phyloP scores from a whole-genome alignment of 352 stramenopile genomes.

The Lagenidium giganteum region DNA sequence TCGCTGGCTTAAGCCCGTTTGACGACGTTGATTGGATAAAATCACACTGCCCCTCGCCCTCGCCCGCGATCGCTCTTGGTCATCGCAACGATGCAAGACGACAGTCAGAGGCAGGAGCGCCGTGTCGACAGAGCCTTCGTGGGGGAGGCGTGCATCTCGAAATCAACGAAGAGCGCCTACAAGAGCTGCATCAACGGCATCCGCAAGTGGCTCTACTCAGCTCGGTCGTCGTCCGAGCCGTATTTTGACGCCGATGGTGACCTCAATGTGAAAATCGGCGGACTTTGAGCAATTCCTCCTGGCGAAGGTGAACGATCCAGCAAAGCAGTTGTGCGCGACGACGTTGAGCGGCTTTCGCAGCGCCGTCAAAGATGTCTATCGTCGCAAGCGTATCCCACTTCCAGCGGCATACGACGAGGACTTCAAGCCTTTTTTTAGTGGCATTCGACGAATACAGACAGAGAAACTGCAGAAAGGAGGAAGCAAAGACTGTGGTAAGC shows the following conservation, averaged over 20 bases:
- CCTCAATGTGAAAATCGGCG: background rate
- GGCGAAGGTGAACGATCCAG: background rate
- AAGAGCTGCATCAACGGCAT: background rate
- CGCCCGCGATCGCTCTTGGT: no score
- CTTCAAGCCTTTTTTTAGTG: constrained; percentile 3
- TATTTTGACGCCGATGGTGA: background rate
- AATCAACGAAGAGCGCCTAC: background rate
- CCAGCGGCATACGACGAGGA: background rate
- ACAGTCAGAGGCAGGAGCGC: no score
- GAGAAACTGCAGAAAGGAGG: background rate
- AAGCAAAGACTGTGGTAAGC: background rate
- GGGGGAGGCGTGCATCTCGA: background rate
- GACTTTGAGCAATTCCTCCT: constrained; percentile 1
- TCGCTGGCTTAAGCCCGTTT: no score
- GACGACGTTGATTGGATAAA: no score
- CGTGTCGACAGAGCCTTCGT: no score
- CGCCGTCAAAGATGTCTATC: background rate
- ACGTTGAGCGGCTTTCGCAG: background rate
- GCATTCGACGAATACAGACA: background rate
- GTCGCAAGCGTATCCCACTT: background rate
- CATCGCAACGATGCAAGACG: no score
- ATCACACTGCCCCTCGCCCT: no score
- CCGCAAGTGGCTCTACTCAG: no score
- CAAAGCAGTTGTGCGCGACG: background rate
- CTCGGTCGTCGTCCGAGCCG: background rate